A percentile compares a stretch with the other conserved stretches of the same genome.
phyloP scores from a whole-genome alignment of 805 yeast genomes.

The Zygosaccharomyces bisporus region DNA sequence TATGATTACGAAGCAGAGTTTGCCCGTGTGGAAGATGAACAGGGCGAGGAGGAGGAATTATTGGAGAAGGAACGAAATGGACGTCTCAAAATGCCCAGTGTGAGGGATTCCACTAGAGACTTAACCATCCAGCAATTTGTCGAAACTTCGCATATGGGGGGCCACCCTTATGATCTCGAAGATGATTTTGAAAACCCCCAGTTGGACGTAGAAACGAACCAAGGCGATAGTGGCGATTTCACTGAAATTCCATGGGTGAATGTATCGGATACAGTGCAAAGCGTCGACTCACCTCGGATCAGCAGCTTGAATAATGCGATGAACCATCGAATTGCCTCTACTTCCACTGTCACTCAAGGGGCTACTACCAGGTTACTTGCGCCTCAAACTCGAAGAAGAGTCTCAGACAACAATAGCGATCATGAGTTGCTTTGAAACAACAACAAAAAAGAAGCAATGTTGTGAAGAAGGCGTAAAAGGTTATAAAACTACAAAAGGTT shows the following conservation, averaged over 20 bases:
- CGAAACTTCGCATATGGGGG: conserved; percentile 23
- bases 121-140: conserved; percentile 25
- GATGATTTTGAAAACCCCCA: conserved; percentile 36
- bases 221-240: conserved; percentile 21
- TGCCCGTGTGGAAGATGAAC: conserved; percentile 32
- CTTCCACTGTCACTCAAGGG: conserved; percentile 21
- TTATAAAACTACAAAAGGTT: not conserved
- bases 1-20: conserved; percentile 39
- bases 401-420: conserved; percentile 14
- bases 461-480: too few species aligned
- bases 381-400: conserved; percentile 9
- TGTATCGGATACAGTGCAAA: conserved; percentile 19
- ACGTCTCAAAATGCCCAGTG: conserved; percentile 6
- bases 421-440: conserved; percentile 9
- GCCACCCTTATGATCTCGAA: conserved; percentile 23
- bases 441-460: too few species aligned
- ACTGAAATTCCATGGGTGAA: conserved; percentile 18
- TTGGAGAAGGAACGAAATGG: conserved; percentile 25
- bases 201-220: conserved; percentile 38
- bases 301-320: conserved; percentile 16
- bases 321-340: conserved; percentile 8
- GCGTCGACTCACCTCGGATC: conserved; percentile 14
- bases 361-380: conserved; percentile 1
- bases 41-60: conserved; percentile 22
- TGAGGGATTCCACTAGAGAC: conserved; percentile 12